These are phyloP conservation scores for Cladosporium sp. DNA, from an alignment of 2,329 filamentous ascomycete species.

Conservation along the genomic window DNA sequence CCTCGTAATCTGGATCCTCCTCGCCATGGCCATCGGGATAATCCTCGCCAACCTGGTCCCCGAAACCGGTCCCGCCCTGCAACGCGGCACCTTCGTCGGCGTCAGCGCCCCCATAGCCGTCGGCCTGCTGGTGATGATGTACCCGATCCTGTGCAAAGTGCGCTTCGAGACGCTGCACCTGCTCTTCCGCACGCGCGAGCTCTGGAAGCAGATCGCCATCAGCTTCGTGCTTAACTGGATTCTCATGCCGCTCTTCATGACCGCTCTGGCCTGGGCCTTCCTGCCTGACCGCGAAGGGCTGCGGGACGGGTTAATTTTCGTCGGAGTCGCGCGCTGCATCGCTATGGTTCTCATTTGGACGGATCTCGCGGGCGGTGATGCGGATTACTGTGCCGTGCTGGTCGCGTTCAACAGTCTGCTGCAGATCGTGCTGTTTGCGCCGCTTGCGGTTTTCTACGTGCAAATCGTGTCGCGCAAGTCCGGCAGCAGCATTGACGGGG, in stretches of 20 bases:
- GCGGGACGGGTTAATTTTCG: constrained; percentile 65
- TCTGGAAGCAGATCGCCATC: constrained; percentile 76
- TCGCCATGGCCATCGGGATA: constrained; percentile 71
- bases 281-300: constrained; percentile 44
- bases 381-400: constrained; percentile 68
- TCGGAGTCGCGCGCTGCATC: constrained; percentile 78
- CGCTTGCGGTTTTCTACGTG: constrained; percentile 50
- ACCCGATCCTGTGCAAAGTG: constrained; percentile 82
- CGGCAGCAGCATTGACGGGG: constrained; percentile 40
- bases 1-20: constrained; percentile 59
- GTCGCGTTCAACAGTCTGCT: constrained; percentile 45
- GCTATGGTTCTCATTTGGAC: constrained; percentile 83
- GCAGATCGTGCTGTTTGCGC: constrained; percentile 45
- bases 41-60: constrained; percentile 70
- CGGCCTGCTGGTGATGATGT: constrained; percentile 85
- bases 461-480: constrained; percentile 40
- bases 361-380: constrained; percentile 67
- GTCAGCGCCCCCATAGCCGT: constrained; percentile 67
- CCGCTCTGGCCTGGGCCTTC: constrained; percentile 61
- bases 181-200: constrained; percentile 53
- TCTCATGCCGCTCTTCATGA: constrained; percentile 77
- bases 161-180: constrained; percentile 68
- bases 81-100: constrained; percentile 67
- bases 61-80: constrained; percentile 54
- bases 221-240: constrained; percentile 78